These are phyloP conservation scores for Asparagopsis taxiformis DNA, from an alignment of 31 red algal species.

Conservation along the genomic window DNA sequence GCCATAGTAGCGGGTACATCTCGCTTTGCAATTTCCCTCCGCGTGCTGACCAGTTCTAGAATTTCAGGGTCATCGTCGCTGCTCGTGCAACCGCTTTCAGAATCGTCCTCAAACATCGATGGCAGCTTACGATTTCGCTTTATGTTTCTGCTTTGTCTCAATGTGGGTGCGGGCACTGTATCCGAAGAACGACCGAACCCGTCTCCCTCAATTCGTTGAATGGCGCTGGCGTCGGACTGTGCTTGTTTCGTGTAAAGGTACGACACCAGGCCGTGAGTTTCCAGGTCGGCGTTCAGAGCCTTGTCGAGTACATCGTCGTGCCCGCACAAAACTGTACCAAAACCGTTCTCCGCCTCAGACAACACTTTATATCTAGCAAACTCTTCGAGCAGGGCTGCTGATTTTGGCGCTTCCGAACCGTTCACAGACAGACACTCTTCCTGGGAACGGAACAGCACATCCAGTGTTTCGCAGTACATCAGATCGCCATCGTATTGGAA, in stretches of 20 bases:
- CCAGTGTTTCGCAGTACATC: constrained; percentile 62
- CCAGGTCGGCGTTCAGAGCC: constrained; percentile 50
- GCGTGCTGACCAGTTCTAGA: background rate
- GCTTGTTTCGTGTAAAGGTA: constrained; percentile 59
- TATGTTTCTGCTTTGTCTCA: background rate
- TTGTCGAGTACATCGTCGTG: constrained; percentile 47
- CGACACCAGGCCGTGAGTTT: constrained; percentile 61
- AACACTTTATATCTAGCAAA: constrained; percentile 36
- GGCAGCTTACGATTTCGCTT: constrained; percentile 12
- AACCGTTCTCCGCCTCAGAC: constrained; percentile 18
- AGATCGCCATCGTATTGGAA: constrained; percentile 65
- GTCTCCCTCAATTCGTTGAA: background rate
- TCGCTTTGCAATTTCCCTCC: no score
- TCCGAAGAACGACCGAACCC: background rate
- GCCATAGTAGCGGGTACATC: no score
- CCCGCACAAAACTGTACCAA: constrained; percentile 48
- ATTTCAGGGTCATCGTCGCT: constrained; percentile 19
- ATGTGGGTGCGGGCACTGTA: background rate
- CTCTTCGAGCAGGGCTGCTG: constrained; percentile 16
- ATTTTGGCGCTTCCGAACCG: background rate
- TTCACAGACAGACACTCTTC: constrained; percentile 12
- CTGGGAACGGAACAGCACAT: constrained; percentile 60
- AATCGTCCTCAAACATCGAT: constrained; percentile 31
- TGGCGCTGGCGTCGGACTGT: background rate
- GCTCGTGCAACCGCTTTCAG: constrained; percentile 11